phyloP scores from a whole-genome alignment of 306 rosid species.

The Cicer judaicum region DNA sequence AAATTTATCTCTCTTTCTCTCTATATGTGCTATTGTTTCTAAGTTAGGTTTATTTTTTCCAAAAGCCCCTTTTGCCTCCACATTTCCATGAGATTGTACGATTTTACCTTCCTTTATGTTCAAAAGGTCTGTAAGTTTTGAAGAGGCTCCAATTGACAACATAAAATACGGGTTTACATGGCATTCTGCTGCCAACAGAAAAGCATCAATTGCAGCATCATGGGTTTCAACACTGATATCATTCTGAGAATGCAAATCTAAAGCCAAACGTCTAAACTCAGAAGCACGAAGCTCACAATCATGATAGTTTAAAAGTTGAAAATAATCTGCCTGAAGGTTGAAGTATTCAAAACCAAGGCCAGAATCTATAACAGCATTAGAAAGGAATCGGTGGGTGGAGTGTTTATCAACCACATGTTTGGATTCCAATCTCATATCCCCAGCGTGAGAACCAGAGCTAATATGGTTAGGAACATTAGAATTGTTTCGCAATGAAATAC shows the following conservation, averaged over 20 bases:
- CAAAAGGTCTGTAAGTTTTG: slow-evolving; percentile 54
- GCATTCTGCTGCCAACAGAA: slow-evolving; percentile 94
- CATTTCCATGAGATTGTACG: slow-evolving; percentile 49
- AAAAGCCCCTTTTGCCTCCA: slow-evolving; percentile 48
- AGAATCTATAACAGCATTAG: slow-evolving; percentile 60
- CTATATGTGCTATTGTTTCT: slow-evolving; percentile 69
- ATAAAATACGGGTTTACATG: slow-evolving; percentile 89
- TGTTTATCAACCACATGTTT: slow-evolving; percentile 55
- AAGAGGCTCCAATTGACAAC: slow-evolving; percentile 58
- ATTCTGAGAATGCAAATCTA: slow-evolving; percentile 77
- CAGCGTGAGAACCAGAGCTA: slow-evolving; percentile 53
- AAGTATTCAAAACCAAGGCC: slow-evolving; percentile 65
- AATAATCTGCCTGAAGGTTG: slow-evolving; percentile 84
- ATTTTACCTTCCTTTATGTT: slow-evolving; percentile 46
- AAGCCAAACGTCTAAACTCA: slow-evolving; percentile 81
- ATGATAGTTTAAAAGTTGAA: slow-evolving; percentile 70
- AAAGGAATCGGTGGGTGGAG: slow-evolving; percentile 45
- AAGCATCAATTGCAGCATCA: slow-evolving; percentile 91
- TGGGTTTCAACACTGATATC: slow-evolving; percentile 78
- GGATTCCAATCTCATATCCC: slow-evolving; percentile 56
- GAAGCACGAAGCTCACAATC: slow-evolving; percentile 85
- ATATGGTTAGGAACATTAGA: slow-evolving; percentile 55
- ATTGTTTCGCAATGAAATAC: slow-evolving; percentile 56
- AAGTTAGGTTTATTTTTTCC: slow-evolving; percentile 61
- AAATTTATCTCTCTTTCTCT: slow-evolving; percentile 75